Conservation (phyloP, 2,329 filamentous ascomycete genomes). For the Colletotrichum karsti region DNA sequence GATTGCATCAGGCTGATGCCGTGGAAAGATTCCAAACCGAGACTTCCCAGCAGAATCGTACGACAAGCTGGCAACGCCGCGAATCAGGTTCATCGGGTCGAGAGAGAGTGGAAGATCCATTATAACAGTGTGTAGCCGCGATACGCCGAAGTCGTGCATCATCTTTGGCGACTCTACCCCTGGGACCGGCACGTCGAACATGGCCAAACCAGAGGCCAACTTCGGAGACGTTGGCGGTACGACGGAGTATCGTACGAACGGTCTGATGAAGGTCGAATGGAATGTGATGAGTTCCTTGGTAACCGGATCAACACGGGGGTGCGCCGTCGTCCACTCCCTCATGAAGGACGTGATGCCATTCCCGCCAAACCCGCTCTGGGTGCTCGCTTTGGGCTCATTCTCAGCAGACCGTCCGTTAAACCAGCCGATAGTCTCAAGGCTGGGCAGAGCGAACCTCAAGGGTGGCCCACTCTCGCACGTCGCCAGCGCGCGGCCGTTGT, state of each 20-base stretch:
- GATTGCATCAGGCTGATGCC: conserved; percentile 63
- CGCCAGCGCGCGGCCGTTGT: conserved; percentile 74
- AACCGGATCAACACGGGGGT: conserved; percentile 71
- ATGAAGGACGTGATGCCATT: conserved; percentile 66
- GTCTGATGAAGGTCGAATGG: conserved; percentile 71
- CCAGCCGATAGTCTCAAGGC: conserved; percentile 75
- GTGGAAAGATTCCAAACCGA: conserved; percentile 74
- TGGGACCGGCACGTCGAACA: conserved; percentile 64
- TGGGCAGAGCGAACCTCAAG: conserved; percentile 70
- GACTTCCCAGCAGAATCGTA: conserved; percentile 67
- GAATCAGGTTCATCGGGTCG: conserved; percentile 68
- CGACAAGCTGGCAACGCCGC: conserved; percentile 63
- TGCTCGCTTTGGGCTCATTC: conserved; percentile 46
- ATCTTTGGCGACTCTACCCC: conserved; percentile 72
- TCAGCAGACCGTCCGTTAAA: conserved; percentile 68
- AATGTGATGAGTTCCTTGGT: conserved; percentile 75
- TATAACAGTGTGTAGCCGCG: conserved; percentile 68
- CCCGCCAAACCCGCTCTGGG: conserved; percentile 58
- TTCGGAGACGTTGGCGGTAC: conserved; percentile 32
- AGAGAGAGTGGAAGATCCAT: conserved; percentile 75
- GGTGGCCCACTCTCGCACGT: conserved; percentile 78
- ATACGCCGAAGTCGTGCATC: conserved; percentile 82
- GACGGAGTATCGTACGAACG: conserved; percentile 73
- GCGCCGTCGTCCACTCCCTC: conserved; percentile 76
- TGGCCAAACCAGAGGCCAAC: conserved; percentile 28